Base-by-base conservation (phyloP, 2,329 filamentous ascomycete species). In the Lasiodiplodia hormozganensis region DNA sequence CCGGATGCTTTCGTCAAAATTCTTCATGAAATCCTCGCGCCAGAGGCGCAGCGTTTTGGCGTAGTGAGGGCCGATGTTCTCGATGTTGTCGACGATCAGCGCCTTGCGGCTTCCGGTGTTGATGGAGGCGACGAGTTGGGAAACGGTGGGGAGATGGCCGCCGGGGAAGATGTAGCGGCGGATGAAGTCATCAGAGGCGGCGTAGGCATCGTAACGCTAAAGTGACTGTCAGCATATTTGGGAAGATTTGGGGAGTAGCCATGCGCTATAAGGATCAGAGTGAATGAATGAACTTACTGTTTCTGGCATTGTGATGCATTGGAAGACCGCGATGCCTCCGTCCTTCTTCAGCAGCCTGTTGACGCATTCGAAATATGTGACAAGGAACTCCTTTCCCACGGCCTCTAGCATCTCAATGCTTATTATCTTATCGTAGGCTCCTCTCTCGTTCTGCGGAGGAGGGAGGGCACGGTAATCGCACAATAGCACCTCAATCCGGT, bases 401-500 rank as follows among this genome's bases (percentile, higher is more conserved):
- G 89, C 89, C 80, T 93, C 91, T 25, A 93, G 81, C 91, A 93
- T 93, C 75, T 93, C 91, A 69, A 93, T 92, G 4, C 89, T 92
- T 8, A 93, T 84, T 7, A 93, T 83, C 76, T 92, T 92, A 78
- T 93, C 91, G 72, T 88, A 93, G 0, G 82, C 80, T 0, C 78
- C 81, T 10, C 21, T 56, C 54, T 82, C 81, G 18, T 76, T 72
- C 11, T 62, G 58, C 0, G 88, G 86, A 6, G 57, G 47, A 0
- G 86, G 83, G 4, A 92, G 79, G 31, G 84, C 85, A 62, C 91
- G 86, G 75, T 93, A 93, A 74, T 93, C 91, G 79, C 86, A 87
- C 0, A 92, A 82, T 58, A 87, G 77, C 1, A 93, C 88, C n/a
- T 86, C 82, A 71, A 93, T 90, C 14, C 82, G 83, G 70, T 88